Evolutionary conservation across 495 filamentous ascomycete species (phyloP).

Genomic region (Penicillium coprophilum): DNA sequence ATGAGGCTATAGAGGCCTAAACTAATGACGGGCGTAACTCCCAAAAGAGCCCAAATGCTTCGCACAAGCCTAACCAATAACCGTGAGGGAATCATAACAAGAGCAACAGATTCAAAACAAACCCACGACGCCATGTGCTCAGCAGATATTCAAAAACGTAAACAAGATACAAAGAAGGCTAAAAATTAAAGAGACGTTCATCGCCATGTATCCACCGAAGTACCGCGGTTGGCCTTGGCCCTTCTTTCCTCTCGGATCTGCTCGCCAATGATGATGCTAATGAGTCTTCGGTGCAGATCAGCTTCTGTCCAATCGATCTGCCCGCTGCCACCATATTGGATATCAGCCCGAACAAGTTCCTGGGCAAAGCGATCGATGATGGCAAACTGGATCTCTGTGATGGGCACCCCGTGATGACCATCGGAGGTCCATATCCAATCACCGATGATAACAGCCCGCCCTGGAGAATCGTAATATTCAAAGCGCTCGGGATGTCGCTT

Average conservation of each 20-base stretch:
- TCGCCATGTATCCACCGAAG: conserved; percentile 35
- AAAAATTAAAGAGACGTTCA: conserved; percentile 14
- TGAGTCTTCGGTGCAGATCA: conserved; percentile 45
- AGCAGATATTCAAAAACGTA: conserved; percentile 13
- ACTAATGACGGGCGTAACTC: conserved; percentile 11
- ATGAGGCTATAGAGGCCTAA: conserved; percentile 9
- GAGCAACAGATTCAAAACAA: conserved; percentile 20
- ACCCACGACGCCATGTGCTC: conserved; percentile 15
- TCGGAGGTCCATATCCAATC: conserved; percentile 51
- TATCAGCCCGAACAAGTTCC: conserved; percentile 39
- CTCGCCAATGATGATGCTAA: conserved; percentile 51
- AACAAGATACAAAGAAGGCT: conserved; percentile 14
- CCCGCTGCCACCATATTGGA: conserved; percentile 42
- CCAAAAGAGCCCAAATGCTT: conserved; percentile 10
- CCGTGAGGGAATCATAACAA: conserved; percentile 29
- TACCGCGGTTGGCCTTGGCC: conserved; percentile 25
- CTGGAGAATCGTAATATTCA: conserved; percentile 37
- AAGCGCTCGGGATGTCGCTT: conserved; percentile 42
- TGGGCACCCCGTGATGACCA: conserved; percentile 43
- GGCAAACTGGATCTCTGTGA: conserved; percentile 48
- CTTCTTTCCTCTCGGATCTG: conserved; percentile 44
- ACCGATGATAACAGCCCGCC: conserved; percentile 43
- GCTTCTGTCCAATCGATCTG: conserved; percentile 49
- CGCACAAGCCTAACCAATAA: conserved; percentile 19
- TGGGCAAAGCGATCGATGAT: conserved; percentile 48